A percentile compares a stretch with the other conserved stretches of the same genome.
These are phyloP conservation scores for Podospora fimiseda DNA, from an alignment of 495 filamentous ascomycete genomes.

Conservation along the genomic window DNA sequence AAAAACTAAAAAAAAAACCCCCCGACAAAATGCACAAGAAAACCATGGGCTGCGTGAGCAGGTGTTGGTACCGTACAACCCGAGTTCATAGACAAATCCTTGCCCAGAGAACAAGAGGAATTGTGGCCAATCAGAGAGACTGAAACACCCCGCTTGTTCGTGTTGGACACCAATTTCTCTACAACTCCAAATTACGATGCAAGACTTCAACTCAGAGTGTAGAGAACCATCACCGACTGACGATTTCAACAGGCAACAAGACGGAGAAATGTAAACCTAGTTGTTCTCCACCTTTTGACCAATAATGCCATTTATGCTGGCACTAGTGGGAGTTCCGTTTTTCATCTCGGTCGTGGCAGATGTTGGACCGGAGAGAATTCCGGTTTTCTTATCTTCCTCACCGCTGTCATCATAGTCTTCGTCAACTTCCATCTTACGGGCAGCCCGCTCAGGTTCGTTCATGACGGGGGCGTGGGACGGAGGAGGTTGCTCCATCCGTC, in stretches of 20 bases:
- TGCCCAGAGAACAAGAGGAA: too few relatives aligned
- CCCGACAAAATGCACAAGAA: neutral
- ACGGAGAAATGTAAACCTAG: slow-evolving; percentile 2
- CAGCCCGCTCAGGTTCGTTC: slow-evolving; percentile 69
- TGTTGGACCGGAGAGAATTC: slow-evolving; percentile 27
- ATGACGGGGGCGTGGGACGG: slow-evolving; percentile 41
- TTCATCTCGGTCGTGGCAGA: slow-evolving; percentile 38
- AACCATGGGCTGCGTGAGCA: slow-evolving; percentile 15
- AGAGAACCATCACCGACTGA: too few relatives aligned
- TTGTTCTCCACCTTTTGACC: slow-evolving; percentile 37
- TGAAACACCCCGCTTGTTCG: too few relatives aligned
- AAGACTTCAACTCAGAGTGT: too few relatives aligned
- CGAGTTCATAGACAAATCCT: too few relatives aligned
- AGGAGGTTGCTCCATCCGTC: slow-evolving; percentile 42
- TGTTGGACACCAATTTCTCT: too few relatives aligned
- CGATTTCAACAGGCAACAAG: neutral
- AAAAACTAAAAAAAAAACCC: too few relatives aligned
- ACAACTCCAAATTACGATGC: too few relatives aligned
- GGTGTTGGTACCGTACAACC: neutral
- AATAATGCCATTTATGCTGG: slow-evolving; percentile 41
- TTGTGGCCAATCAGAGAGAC: too few relatives aligned
- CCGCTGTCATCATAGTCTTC: slow-evolving; percentile 92
- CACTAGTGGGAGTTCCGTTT: slow-evolving; percentile 39
- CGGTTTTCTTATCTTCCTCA: slow-evolving; percentile 69
- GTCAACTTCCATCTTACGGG: slow-evolving; percentile 93